Evolutionary conservation across 768 basidiomycete genomes (phyloP), one percentile per base, ranked within the genome.

Genomic region (Pleurotus eryngii): DNA sequence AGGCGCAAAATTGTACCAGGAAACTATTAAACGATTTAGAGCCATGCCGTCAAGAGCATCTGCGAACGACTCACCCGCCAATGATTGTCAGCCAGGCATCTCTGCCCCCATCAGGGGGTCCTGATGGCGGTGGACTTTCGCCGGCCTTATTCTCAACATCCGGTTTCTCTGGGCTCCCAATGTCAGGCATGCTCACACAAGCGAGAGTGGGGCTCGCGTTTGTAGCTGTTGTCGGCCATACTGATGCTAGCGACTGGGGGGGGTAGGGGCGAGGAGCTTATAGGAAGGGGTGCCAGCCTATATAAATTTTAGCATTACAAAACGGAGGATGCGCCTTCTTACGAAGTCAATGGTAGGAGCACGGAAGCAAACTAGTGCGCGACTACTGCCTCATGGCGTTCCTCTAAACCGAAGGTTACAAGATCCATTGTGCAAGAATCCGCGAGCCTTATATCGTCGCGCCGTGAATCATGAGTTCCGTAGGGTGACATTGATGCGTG

Each of bases 1-100:
- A 76, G 3, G 78, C 79, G 61, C 76, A 76, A 50, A 79, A 79
- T 61, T 77, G 72, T 20, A 76, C 65, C 61, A 77, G 62, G 75
- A 75, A 78, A 5, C 75, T 78, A 53, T 49, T 17, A 42, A 38
- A 8, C 14, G 27, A 26, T 30, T 24, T 26, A 53, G 4, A 37
- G 7, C 54, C 22, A 27, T 37, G 7, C 26, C 27, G 18, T 17
- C 40, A 15, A 9, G 15, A n/a, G 18, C 9, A 17, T 35, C 20
- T 12, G 46, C 55, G 20, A 49, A 30, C 12, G 22, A 71, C 79
- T 59, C 62, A 81, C 79, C 74, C 76, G 60, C 76, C 78, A 24
- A 65, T 57, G 37, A 81, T 69, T 4, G 76, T 77, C 58, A 75
- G 62, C 78, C 78, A 80, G 9, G 76, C 76, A 26, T 68, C 69